phyloP scores from a whole-genome alignment of 225 moss, liverwort and hornwort species.

The Asterella californica region DNA sequence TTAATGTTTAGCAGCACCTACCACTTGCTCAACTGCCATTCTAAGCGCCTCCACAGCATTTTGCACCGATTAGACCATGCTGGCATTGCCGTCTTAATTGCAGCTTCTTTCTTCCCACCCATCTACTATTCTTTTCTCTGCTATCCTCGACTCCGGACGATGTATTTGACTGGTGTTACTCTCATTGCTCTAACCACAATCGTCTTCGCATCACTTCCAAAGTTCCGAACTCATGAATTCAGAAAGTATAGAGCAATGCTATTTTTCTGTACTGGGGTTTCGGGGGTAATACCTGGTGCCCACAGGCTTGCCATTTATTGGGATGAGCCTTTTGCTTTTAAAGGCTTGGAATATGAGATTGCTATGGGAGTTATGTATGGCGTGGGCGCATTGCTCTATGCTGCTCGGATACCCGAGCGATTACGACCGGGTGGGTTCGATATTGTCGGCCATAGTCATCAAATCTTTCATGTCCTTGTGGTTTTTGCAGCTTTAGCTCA shows the following conservation, averaged over 20 bases:
- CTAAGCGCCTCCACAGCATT: constrained; percentile 46
- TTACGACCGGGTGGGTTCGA: constrained; percentile 74
- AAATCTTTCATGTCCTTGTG: constrained; percentile 79
- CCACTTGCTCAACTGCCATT: constrained; percentile 73
- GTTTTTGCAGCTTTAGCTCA: constrained; percentile 79
- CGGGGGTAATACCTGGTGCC: constrained; percentile 65
- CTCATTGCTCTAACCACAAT: constrained; percentile 55
- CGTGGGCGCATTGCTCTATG: constrained; percentile 63
- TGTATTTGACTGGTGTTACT: constrained; percentile 65
- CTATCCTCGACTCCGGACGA: constrained; percentile 48
- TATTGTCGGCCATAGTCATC: constrained; percentile 84
- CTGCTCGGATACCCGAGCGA: constrained; percentile 73
- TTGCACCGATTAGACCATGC: constrained; percentile 77
- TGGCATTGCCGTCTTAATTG: constrained; percentile 80
- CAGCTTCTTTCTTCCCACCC: constrained; percentile 84
- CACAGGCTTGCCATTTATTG: constrained; percentile 64
- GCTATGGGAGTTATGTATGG: constrained; percentile 73
- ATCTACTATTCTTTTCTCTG: constrained; percentile 90
- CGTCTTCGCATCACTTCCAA: constrained; percentile 56
- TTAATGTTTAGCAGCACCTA: constrained; percentile 81
- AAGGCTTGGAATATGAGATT: constrained; percentile 51
- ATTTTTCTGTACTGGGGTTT: constrained; percentile 69
- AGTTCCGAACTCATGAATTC: constrained; percentile 68
- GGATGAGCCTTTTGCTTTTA: constrained; percentile 56
- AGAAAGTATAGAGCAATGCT: constrained; percentile 59